A percentile compares a stretch with the other conserved stretches of the same genome.
Conservation (phyloP, 2,329 filamentous ascomycete genomes). For the Aspergillus hortae region DNA sequence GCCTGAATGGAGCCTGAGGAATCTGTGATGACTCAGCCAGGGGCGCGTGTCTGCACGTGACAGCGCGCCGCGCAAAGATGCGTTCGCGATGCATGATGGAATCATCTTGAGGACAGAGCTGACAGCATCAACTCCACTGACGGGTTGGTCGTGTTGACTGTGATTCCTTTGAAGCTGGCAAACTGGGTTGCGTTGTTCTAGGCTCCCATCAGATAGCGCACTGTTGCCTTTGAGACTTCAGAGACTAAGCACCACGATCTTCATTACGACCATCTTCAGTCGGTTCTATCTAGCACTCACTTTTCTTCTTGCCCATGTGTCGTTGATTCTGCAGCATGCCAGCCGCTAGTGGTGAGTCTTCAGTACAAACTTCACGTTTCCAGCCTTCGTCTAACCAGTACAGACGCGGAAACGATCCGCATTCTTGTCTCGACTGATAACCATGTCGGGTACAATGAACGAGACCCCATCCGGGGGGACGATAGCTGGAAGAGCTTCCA, state of each 20-base stretch:
- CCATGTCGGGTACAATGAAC: conserved; percentile 94
- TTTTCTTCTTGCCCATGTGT: too few species aligned
- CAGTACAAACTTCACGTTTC: neutral
- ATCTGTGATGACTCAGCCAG: neutral
- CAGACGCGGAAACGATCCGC: conserved; percentile 78
- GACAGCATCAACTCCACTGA: too few species aligned
- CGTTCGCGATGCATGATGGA: neutral
- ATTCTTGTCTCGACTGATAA: conserved; percentile 95
- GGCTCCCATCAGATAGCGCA: too few species aligned
- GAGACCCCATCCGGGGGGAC: conserved; percentile 88
- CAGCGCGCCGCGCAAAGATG: neutral
- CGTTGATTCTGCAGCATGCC: conserved; percentile 18
- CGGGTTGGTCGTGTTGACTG: too few species aligned
- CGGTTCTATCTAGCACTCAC: too few species aligned
- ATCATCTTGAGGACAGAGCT: neutral
- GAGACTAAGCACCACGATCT: too few species aligned
- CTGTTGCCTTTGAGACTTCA: too few species aligned
- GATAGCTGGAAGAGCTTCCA: conserved; percentile 97
- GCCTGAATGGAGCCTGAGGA: too few species aligned
- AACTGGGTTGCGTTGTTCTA: too few species aligned
- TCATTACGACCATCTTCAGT: too few species aligned
- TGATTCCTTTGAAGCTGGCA: too few species aligned
- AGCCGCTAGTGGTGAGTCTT: conserved; percentile 23
- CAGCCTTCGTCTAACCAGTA: neutral
- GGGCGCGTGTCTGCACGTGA: conserved; percentile 3